Base-by-base conservation (phyloP, 805 yeast genomes). In the Teunomyces stri region DNA sequence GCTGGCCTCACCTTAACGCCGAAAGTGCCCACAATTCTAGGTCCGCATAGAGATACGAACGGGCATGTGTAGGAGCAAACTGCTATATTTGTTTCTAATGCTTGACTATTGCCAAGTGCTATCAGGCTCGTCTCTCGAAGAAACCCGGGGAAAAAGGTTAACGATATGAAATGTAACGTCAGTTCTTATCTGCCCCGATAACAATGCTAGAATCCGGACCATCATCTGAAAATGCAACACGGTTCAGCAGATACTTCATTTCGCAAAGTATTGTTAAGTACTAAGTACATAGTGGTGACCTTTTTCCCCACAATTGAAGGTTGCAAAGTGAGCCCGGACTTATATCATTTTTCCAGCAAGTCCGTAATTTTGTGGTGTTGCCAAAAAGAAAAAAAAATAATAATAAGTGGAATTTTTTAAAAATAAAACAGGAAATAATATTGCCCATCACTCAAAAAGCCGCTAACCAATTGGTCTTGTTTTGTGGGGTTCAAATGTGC, bases 401-500 rank as follows among this genome's bases (percentile, higher is more conserved):
- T 13, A 31, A 4, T 21, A 5, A 6, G 25, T 7, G 34, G 34
- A 31, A 31, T 31, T 30, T 5, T 15, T 27, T 25, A 20, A 12
- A 21, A 18, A n/a, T n/a, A 20, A 15, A 12, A 20, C 12, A 5
- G 5, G 11, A 21, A 35, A 16, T 35, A 18, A 20, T 21, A 36
- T 21, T 11, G 20, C 25, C 16, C 25, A 37, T 10, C n/a, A 16
- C 5, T 16, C n/a, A 34, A 18, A 21, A 6, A 21, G 2, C 34
- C 15, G 10, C 34, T 15, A 13, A 31, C 34, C 18, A 37, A n/a
- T 37, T 37, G 40, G 28, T 37, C 29, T 27, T 13, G 12, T 37
- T 37, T 37, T 37, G 40, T 37, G 40, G 40, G 40, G 40, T 22
- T 37, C 15, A 21, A 34, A 6, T 11, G 13, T 21, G 38, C 16